These are phyloP conservation scores for Heliamphora pulchella DNA, from an alignment of 179 eudicot genomes.

Conservation along the genomic window DNA sequence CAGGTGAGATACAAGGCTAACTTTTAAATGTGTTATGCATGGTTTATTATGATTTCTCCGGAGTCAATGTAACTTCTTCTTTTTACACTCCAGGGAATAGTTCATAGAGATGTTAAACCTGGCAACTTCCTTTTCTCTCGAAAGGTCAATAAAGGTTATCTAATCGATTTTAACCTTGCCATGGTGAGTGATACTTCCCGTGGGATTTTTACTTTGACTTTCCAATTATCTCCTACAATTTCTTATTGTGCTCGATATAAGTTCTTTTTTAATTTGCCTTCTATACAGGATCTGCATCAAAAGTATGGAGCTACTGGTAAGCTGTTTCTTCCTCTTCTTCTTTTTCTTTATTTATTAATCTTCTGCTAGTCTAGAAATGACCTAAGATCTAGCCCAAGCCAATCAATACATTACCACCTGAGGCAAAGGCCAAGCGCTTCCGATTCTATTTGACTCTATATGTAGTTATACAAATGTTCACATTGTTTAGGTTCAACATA, in stretches of 20 bases:
- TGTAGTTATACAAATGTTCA: neutral
- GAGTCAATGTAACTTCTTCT: neutral
- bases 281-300: slow-evolving; percentile 63
- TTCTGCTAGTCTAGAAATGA: neutral
- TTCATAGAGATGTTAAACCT: slow-evolving; percentile 96
- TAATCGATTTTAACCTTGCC: slow-evolving; percentile 96
- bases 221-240: slow-evolving; percentile 4
- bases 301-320: slow-evolving; percentile 57
- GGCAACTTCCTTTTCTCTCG: slow-evolving; percentile 89
- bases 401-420: neutral
- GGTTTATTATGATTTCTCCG: neutral
- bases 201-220: neutral
- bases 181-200: slow-evolving; percentile 43
- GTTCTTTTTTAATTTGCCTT: neutral
- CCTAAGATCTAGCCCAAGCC: neutral
- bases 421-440: neutral
- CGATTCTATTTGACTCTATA: neutral
- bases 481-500: neutral
- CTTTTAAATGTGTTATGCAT: neutral
- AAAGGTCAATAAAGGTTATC: slow-evolving; percentile 56
- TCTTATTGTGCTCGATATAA: neutral
- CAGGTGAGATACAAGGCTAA: slow-evolving; percentile 41
- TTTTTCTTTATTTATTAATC: slow-evolving; percentile 2
- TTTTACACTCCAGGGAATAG: slow-evolving; percentile 58
- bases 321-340: slow-evolving; percentile 19